A percentile compares a stretch with the other conserved stretches of the same genome.
Conservation (phyloP, 2,329 filamentous ascomycete genomes). For the Xylariaceae sp. region DNA sequence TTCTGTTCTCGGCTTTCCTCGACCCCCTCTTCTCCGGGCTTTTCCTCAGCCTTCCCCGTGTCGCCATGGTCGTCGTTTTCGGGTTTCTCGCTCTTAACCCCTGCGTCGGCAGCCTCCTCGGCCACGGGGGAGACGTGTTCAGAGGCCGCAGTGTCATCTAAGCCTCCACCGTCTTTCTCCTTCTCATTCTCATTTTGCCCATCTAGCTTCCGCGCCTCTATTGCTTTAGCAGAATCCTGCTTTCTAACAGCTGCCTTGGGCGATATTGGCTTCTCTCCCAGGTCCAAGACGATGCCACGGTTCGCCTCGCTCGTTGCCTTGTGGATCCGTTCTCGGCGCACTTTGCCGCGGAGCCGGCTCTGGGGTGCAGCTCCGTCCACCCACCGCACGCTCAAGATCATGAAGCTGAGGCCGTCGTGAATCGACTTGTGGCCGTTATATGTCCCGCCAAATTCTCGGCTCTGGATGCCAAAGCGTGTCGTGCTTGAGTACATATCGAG, state of each 20-base stretch:
- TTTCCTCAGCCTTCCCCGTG: not conserved
- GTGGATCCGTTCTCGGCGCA: constrained; percentile 50
- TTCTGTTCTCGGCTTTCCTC: constrained; percentile 4
- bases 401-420: constrained; percentile 87
- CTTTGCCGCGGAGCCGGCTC: constrained; percentile 51
- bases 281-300: constrained; percentile 31
- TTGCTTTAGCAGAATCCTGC: constrained; percentile 25
- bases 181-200: constrained; percentile 33
- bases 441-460: constrained; percentile 66
- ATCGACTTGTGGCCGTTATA: constrained; percentile 37
- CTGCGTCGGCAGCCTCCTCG: not conserved
- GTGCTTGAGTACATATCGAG: constrained; percentile 71
- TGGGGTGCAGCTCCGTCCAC: constrained; percentile 66
- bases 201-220: constrained; percentile 19
- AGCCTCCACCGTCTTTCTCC: constrained; percentile 36
- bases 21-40: not conserved
- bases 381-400: constrained; percentile 76
- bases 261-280: constrained; percentile 23
- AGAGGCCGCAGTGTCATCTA: not conserved
- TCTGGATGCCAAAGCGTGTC: constrained; percentile 74
- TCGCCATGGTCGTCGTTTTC: not conserved
- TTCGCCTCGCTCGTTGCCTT: constrained; percentile 50
- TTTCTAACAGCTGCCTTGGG: constrained; percentile 20
- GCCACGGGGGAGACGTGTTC: not conserved
- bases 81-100: not conserved